Evolutionary conservation across 2,329 filamentous ascomycete genomes (phyloP), one percentile per base, ranked within the genome.

Genomic region (Nannizzia gypsea): DNA sequence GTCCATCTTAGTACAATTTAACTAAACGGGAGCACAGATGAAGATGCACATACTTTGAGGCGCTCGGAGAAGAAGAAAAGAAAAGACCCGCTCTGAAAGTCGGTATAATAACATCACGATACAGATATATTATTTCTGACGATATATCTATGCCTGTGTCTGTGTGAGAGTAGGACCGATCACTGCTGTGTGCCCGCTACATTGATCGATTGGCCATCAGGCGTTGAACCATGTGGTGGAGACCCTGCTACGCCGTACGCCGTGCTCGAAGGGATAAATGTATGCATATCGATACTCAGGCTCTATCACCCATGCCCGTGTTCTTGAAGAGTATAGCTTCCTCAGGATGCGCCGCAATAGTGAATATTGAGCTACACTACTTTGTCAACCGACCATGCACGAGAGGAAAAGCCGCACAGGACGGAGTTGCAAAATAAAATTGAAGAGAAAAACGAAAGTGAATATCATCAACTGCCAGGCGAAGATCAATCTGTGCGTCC

Each of bases 401-500:
- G 9, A 24, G n/a, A 46, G 17, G 42, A 46, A 46, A 46, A 46
- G 42, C 42, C 42, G 42, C 42, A 46, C 42, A 46, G 42, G n/a
- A 46, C 38, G n/a, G 38, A 42, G 38, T n/a, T 42, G 38, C n/a
- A 42, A 42, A 42, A 42, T n/a, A 42, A 17, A 42, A 17, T n/a
- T n/a, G n/a, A 42, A 42, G n/a, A 15, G n/a, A 42, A 42, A 42
- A 42, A 42, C 13, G 38, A 42, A 42, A 42, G 38, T n/a, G n/a
- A 42, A 42, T n/a, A 28, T 13, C 20, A 24, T 55, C 54, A 36
- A 40, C 54, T 28, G 6, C 28, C 38, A 13, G 17, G 38, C 24
- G 52, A 56, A 56, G 40, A 62, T 38, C 44, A 38, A 55, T n/a
- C 17, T 50, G 36, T 34, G 42, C 48, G 28, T 52, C 48, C 48